Evolutionary conservation across 2,329 filamentous ascomycete genomes (phyloP).

Genomic region (Fusarium brevicatenulatum): DNA sequence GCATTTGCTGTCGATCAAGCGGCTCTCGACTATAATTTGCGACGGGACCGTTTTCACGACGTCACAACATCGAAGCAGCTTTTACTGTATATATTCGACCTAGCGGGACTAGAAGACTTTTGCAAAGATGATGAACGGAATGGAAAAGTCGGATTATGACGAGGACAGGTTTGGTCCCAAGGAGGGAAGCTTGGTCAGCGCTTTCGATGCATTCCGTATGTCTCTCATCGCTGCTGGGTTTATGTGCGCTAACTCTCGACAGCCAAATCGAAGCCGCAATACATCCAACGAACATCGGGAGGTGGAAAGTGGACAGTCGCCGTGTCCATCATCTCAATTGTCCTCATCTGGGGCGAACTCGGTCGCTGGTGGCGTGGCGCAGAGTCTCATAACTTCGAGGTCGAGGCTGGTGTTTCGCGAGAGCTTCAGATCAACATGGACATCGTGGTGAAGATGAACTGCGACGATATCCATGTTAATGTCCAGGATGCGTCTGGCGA

Average conservation of each 20-base stretch:
- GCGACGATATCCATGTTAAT: constrained; percentile 90
- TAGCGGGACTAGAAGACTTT: constrained; percentile 25
- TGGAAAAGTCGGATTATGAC: constrained; percentile 71
- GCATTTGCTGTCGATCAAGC: constrained; percentile 34
- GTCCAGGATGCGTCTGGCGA: constrained; percentile 96
- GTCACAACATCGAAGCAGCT: background rate
- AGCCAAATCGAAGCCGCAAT: constrained; percentile 97
- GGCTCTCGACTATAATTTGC: constrained; percentile 27
- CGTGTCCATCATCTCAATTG: constrained; percentile 77
- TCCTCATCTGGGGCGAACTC: constrained; percentile 83
- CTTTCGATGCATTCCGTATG: constrained; percentile 98
- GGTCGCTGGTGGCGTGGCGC: constrained; percentile 83
- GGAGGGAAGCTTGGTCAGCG: constrained; percentile 73
- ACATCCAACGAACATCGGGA: constrained; percentile 82
- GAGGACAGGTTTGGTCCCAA: constrained; percentile 85
- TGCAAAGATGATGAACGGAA: constrained; percentile 76
- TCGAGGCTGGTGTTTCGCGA: constrained; percentile 90
- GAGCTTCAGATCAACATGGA: constrained; percentile 95
- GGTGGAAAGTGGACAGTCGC: constrained; percentile 94
- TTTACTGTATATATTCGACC: constrained; percentile 23
- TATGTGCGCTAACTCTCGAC: constrained; percentile 30
- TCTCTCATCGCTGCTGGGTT: background rate
- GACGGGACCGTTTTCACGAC: constrained; percentile 13
- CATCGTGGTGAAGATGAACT: constrained; percentile 89
- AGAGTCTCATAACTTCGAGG: constrained; percentile 89